Evolutionary conservation across 139 green algal species (phyloP).

Genomic region (Deuterostichococcus epilithicus): DNA sequence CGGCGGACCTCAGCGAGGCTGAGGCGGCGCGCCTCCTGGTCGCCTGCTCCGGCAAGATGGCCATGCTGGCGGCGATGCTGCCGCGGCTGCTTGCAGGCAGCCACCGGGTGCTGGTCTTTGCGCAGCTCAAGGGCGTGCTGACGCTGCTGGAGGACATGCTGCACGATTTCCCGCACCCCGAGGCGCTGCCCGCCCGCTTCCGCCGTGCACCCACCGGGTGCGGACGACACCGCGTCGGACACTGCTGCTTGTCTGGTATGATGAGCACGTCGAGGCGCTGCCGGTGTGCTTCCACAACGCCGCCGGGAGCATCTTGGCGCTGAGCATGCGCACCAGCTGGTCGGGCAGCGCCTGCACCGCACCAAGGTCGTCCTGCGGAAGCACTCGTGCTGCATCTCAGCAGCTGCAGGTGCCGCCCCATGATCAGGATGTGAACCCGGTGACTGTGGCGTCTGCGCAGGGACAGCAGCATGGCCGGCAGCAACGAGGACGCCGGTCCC

Average conservation of each 20-base stretch:
- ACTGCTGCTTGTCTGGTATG: too few relatives aligned
- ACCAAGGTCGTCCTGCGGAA: too few relatives aligned
- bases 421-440: too few relatives aligned
- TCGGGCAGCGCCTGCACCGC: too few relatives aligned
- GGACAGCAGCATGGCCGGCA: not conserved
- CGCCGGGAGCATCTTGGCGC: too few relatives aligned
- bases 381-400: too few relatives aligned
- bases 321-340: too few relatives aligned
- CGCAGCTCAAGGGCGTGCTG: conserved; percentile 47
- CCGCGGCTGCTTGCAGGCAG: conserved; percentile 43
- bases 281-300: not conserved
- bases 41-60: conserved; percentile 55
- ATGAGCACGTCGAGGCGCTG: too few relatives aligned
- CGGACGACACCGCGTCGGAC: too few relatives aligned
- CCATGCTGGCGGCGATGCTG: conserved; percentile 57
- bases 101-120: conserved; percentile 68
- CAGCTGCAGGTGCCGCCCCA: too few relatives aligned
- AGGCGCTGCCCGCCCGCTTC: too few relatives aligned
- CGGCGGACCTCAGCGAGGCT: conserved; percentile 4
- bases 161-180: conserved; percentile 44
- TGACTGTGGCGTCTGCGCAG: too few relatives aligned
- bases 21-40: conserved; percentile 32
- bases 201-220: not conserved
- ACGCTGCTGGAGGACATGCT: conserved; percentile 71
- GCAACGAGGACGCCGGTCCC: not conserved